Evolutionary conservation across 805 yeast species (phyloP), one percentile per base, ranked within the genome.

Genomic region (Metschnikowia baotianmanensis): DNA sequence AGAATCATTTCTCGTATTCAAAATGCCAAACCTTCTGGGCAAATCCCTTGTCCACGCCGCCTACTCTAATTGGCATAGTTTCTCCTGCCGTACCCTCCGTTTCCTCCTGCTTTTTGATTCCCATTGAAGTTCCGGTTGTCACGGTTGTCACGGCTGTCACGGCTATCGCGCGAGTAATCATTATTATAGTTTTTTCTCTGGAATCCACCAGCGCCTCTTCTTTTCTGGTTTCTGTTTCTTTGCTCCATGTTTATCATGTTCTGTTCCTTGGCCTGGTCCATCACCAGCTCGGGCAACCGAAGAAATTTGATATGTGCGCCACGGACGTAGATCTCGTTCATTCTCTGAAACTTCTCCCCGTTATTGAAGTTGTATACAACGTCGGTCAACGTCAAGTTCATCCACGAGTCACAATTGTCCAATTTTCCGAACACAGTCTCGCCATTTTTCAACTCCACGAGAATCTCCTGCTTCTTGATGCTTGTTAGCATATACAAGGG

Each of bases 401-500:
- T 93, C 89, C 95, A 86, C 28, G 87, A 82, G 61, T 93, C 99
- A 53, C 96, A 88, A 57, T 86, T 85, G 41, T 80, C 78, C 45
- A 93, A 71, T 42, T 76, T 77, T 36, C 99, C 99, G 56, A 83
- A 84, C 36, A 90, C 71, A 8, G 91, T 82, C 56, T 87, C 96
- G 24, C 98, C 96, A 42, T 84, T 82, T 62, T 93, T 93, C 58
- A 93, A 77, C 62, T 91, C 99, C 35, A 93, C 87, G 56, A 84
- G 74, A 56, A 93, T 76, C 27, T 89, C 85, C 57, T 86, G 90
- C 43, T 87, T 90, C 62, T 89, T 90, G 13, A 96, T 87, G 41
- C 96, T 85, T 39, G 95, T 89, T 56, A 93, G 76, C 47, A 93
- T 74, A 53, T 89, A 90, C 55, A 93, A 72, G 31, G 99, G 99